These are phyloP conservation scores for Phytopythium mirpurense DNA, from an alignment of 352 stramenopile genomes.

Conservation along the genomic window DNA sequence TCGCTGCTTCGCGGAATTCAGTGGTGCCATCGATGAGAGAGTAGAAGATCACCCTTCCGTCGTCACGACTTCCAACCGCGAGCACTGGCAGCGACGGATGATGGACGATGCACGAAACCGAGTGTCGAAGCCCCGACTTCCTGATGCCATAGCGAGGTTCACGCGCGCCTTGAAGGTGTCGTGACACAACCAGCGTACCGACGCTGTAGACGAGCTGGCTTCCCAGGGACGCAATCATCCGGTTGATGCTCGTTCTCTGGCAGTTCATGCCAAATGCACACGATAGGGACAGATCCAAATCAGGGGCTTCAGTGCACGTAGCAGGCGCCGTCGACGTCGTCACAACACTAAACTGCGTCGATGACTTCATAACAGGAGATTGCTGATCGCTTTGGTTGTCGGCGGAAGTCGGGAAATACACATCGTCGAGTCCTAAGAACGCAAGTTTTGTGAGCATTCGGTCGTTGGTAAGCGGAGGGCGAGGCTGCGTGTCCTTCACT, in stretches of 20 bases:
- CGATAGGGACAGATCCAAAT: constrained; percentile 49
- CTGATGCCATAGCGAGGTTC: constrained; percentile 22
- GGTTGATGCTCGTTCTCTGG: constrained; percentile 30
- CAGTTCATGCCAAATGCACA: constrained; percentile 53
- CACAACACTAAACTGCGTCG: not conserved
- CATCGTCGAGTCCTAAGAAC: constrained; percentile 25
- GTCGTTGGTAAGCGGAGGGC: constrained; percentile 14
- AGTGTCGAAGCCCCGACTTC: constrained; percentile 33
- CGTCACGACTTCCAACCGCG: constrained; percentile 33
- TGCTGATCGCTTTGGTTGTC: not conserved
- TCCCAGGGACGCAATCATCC: constrained; percentile 28
- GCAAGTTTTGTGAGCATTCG: constrained; percentile 16
- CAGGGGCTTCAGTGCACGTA: constrained; percentile 35
- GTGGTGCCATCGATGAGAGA: not conserved
- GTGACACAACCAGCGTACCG: constrained; percentile 36
- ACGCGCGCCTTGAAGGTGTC: constrained; percentile 29
- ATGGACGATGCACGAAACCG: constrained; percentile 45
- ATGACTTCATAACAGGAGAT: not conserved
- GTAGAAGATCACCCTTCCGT: constrained; percentile 24
- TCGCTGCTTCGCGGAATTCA: not conserved
- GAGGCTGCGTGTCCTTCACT: constrained; percentile 36
- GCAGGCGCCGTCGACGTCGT: not conserved
- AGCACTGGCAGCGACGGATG: constrained; percentile 37
- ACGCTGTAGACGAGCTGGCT: constrained; percentile 33
- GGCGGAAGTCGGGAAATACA: constrained; percentile 26